Evolutionary conservation across 2,329 filamentous ascomycete species (phyloP).

Genomic region (Cladophialophora carrionii): DNA sequence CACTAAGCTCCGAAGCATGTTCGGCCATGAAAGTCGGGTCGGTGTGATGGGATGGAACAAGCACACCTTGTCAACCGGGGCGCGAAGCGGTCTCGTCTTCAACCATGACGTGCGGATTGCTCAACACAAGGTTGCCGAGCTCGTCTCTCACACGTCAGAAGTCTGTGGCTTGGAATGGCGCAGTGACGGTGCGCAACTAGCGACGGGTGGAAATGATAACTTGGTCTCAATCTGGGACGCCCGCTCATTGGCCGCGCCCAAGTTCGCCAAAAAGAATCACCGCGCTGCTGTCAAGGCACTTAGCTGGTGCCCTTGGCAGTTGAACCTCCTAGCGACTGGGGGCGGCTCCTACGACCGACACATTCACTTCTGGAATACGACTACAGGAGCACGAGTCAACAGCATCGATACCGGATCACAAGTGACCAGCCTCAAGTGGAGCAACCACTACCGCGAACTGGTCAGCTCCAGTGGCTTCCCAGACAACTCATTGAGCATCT

Average conservation of each 20-base stretch:
- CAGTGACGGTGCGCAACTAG: constrained; percentile 92
- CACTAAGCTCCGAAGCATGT: constrained; percentile 96
- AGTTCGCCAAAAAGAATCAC: constrained; percentile 99
- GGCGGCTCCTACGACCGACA: constrained; percentile 95
- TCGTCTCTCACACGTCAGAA: constrained; percentile 95
- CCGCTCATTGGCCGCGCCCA: constrained; percentile 86
- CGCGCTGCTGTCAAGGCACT: constrained; percentile 98
- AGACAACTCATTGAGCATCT: constrained; percentile 98
- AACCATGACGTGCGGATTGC: constrained; percentile 98
- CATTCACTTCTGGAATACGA: constrained; percentile 99
- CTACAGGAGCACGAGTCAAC: constrained; percentile 95
- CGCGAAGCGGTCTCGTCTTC: constrained; percentile 82
- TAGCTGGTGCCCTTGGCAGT: constrained; percentile 98
- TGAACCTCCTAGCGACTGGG: constrained; percentile 93
- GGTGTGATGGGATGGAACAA: constrained; percentile 99
- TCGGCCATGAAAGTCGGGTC: constrained; percentile 93
- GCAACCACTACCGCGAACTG: constrained; percentile 95
- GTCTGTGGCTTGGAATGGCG: constrained; percentile 98
- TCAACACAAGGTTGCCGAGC: constrained; percentile 96
- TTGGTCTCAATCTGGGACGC: constrained; percentile 99
- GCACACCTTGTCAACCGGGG: constrained; percentile 92
- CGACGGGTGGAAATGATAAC: constrained; percentile 98
- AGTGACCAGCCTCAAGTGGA: constrained; percentile 95
- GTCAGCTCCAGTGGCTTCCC: constrained; percentile 97
- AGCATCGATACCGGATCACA: constrained; percentile 98